phyloP scores from a whole-genome alignment of 305 asterid genomes.

The Salvia sclarea region DNA sequence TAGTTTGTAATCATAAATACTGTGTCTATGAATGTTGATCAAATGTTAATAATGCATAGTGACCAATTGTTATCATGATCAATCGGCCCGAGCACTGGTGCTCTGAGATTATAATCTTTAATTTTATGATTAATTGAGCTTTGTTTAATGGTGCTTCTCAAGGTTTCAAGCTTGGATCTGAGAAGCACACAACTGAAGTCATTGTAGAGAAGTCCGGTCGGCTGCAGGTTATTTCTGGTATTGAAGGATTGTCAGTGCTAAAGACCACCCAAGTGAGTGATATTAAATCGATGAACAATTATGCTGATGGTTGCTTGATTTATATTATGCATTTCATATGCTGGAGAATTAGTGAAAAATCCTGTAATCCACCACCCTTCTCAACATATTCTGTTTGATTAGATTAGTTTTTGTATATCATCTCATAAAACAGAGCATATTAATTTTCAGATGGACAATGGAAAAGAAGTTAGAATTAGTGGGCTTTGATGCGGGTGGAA shows the following conservation, averaged over 20 bases:
- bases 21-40: neutral
- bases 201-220: slow-evolving; percentile 60
- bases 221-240: slow-evolving; percentile 71
- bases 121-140: neutral
- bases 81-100: slow-evolving; percentile 18
- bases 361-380: neutral
- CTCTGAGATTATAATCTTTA: slow-evolving; percentile 11
- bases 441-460: neutral
- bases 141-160: slow-evolving; percentile 22
- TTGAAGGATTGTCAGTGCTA: slow-evolving; percentile 75
- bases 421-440: neutral
- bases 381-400: neutral
- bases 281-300: slow-evolving; percentile 5
- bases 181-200: slow-evolving; percentile 87
- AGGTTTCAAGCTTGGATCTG: slow-evolving; percentile 97
- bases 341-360: slow-evolving; percentile 1
- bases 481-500: neutral
- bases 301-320: slow-evolving; percentile 26
- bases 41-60: neutral
- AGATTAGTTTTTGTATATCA: neutral
- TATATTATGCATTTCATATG: slow-evolving; percentile 1
- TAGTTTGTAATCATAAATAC: slow-evolving; percentile 8
- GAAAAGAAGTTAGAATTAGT: neutral
- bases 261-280: slow-evolving; percentile 88
- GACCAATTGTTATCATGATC: slow-evolving; percentile 1